These are phyloP conservation scores for Stramenopiles sp. DNA, from an alignment of 352 stramenopile species.

Conservation along the genomic window DNA sequence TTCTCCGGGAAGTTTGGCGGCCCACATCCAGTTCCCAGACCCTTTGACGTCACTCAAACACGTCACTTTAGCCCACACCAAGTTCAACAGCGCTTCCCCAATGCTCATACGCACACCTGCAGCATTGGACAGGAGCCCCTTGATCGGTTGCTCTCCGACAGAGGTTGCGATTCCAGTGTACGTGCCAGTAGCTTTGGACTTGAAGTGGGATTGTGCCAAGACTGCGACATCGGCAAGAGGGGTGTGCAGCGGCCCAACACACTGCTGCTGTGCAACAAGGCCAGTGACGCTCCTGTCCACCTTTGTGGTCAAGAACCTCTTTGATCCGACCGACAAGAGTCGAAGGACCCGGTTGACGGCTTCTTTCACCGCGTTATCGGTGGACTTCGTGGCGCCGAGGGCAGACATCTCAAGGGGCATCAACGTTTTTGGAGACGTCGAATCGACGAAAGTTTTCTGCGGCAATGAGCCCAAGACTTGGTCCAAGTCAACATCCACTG, in stretches of 20 bases:
- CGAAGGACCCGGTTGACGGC: constrained; percentile 82
- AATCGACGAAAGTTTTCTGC: constrained; percentile 91
- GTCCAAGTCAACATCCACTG: constrained; percentile 88
- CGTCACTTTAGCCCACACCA: constrained; percentile 84
- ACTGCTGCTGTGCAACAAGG: constrained; percentile 93
- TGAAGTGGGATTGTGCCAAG: constrained; percentile 82
- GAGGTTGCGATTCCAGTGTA: constrained; percentile 81
- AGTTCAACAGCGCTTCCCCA: constrained; percentile 91
- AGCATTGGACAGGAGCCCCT: constrained; percentile 75
- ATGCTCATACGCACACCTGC: constrained; percentile 76
- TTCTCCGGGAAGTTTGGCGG: constrained; percentile 93
- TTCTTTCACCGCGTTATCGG: not conserved
- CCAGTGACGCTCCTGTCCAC: constrained; percentile 94
- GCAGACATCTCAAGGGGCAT: constrained; percentile 48
- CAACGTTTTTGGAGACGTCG: constrained; percentile 34
- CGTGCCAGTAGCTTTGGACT: constrained; percentile 36
- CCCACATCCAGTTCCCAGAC: constrained; percentile 98
- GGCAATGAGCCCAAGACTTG: constrained; percentile 96
- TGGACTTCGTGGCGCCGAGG: not conserved
- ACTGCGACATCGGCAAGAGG: constrained; percentile 89
- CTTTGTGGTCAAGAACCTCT: constrained; percentile 88
- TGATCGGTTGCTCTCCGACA: constrained; percentile 90
- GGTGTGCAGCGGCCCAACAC: constrained; percentile 86
- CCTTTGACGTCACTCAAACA: constrained; percentile 89
- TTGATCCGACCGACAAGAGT: constrained; percentile 85